A percentile compares a stretch with the other conserved stretches of the same genome.
These are phyloP conservation scores for Lactifluus piperatus DNA, from an alignment of 768 basidiomycete species.

Conservation along the genomic window DNA sequence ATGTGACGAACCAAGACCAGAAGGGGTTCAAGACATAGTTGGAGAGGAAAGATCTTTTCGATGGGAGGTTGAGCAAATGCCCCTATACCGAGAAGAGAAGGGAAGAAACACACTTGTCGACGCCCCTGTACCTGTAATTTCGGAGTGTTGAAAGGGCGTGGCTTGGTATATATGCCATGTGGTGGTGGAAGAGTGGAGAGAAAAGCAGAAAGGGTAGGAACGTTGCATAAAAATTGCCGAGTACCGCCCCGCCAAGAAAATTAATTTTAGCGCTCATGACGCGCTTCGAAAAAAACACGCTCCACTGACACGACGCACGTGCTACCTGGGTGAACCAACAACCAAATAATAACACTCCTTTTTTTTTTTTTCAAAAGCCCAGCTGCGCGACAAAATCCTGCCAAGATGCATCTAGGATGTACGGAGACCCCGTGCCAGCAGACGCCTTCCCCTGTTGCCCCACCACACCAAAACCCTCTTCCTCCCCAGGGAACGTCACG, in stretches of 20 bases:
- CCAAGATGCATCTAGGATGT: constrained; percentile 53
- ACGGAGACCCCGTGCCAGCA: constrained; percentile 15
- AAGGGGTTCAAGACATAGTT: constrained; percentile 72
- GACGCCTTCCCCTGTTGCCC: neutral
- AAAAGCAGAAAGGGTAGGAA: neutral
- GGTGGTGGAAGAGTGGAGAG: neutral
- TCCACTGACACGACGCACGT: too few relatives aligned
- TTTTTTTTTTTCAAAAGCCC: constrained; percentile 33
- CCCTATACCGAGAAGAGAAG: neutral
- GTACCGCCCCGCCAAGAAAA: too few relatives aligned
- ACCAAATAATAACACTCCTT: too few relatives aligned
- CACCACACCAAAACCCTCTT: constrained; percentile 10
- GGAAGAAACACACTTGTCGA: constrained; percentile 58
- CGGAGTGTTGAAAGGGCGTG: constrained; percentile 65
- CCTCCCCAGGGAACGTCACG: constrained; percentile 12
- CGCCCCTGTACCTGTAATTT: constrained; percentile 70
- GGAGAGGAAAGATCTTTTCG: constrained; percentile 60
- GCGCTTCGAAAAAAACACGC: too few relatives aligned
- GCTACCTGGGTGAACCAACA: too few relatives aligned
- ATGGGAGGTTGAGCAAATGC: neutral
- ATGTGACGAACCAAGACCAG: constrained; percentile 87
- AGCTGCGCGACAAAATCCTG: constrained; percentile 61
- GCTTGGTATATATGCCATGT: constrained; percentile 58
- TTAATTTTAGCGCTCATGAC: neutral
- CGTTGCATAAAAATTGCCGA: too few relatives aligned